These are phyloP conservation scores for Fusarium liriodendri DNA, from an alignment of 2,329 filamentous ascomycete genomes.

Conservation along the genomic window DNA sequence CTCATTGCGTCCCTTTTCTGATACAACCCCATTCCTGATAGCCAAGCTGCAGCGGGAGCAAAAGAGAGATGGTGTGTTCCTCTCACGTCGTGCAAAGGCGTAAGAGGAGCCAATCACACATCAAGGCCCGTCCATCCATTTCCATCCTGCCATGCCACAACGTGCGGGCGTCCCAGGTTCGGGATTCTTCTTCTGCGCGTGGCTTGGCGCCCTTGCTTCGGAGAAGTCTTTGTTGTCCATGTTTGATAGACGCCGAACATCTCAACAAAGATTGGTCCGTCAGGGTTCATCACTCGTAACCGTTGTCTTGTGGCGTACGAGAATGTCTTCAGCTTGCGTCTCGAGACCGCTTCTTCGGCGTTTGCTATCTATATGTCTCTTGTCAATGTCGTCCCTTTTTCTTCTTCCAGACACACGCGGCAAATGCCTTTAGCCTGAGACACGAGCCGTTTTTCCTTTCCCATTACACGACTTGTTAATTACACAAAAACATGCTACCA, in stretches of 20 bases:
- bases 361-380: conserved; percentile 3
- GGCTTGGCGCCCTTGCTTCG: conserved; percentile 30
- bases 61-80: neutral
- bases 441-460: conserved; percentile 12
- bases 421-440: conserved; percentile 11
- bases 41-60: neutral
- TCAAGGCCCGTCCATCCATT: conserved; percentile 9
- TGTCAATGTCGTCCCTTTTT: conserved; percentile 1
- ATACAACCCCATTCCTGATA: conserved; percentile 9
- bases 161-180: conserved; percentile 31
- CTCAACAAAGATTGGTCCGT: conserved; percentile 26
- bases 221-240: conserved; percentile 10
- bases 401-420: conserved; percentile 1
- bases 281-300: conserved; percentile 15
- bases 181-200: conserved; percentile 11
- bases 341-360: neutral
- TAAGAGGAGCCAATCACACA: conserved; percentile 22
- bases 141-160: conserved; percentile 35
- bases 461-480: conserved; percentile 1
- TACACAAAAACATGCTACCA: conserved; percentile 2
- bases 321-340: neutral
- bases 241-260: conserved; percentile 22
- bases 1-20: conserved; percentile 17
- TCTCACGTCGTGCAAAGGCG: conserved; percentile 18
- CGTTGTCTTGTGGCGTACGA: conserved; percentile 36